A percentile compares a stretch with the other conserved stretches of the same genome.
Evolutionary conservation across 2,329 filamentous ascomycete species (phyloP).

Genomic region (Sclerotinia spermophila): DNA sequence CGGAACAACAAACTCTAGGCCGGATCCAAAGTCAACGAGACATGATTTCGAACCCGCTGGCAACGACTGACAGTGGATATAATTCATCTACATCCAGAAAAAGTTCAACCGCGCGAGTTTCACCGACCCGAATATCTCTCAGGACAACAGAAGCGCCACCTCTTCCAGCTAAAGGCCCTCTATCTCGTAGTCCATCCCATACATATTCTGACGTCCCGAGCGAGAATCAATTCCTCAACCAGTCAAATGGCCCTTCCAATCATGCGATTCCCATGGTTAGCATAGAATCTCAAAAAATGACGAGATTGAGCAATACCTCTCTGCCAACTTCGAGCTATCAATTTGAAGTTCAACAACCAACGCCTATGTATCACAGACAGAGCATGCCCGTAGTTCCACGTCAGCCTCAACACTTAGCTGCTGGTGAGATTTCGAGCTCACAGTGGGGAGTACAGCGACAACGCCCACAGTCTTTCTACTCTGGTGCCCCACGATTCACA

Average conservation of each 20-base stretch:
- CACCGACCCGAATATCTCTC: conserved; percentile 19
- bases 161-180: conserved; percentile 23
- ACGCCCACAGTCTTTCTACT: conserved; percentile 21
- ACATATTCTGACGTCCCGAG: background rate
- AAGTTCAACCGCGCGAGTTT: conserved; percentile 21
- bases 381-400: conserved; percentile 19
- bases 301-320: conserved; percentile 1
- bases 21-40: conserved; percentile 21
- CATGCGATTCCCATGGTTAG: conserved; percentile 15
- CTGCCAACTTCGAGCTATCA: background rate
- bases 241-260: background rate
- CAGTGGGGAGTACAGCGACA: conserved; percentile 20
- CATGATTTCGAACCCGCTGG: conserved; percentile 41
- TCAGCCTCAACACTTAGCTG: background rate
- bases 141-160: conserved; percentile 19
- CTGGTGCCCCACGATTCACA: conserved; percentile 25
- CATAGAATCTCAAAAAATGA: conserved; percentile 5
- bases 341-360: conserved; percentile 15
- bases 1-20: background rate
- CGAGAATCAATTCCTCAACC: background rate
- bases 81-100: conserved; percentile 53
- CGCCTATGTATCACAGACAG: conserved; percentile 15
- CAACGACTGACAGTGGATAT: conserved; percentile 59
- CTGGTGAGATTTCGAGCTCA: conserved; percentile 9
- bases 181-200: conserved; percentile 5